Evolutionary conservation across 2,329 filamentous ascomycete genomes (phyloP), one percentile per base, ranked within the genome.

Genomic region (Aureobasidium sp.): DNA sequence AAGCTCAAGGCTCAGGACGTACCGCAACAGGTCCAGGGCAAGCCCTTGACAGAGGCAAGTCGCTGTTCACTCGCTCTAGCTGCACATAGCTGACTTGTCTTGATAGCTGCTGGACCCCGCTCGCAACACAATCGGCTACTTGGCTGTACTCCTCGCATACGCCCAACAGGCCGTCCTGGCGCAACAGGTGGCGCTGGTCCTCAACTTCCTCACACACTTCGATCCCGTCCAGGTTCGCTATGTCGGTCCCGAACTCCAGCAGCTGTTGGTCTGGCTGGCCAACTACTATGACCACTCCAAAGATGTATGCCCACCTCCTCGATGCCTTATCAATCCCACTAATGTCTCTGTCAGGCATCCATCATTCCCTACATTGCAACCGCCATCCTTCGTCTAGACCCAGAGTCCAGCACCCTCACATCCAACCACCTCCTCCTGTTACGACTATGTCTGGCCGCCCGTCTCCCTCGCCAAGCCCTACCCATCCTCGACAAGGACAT

Each of bases 321-420:
- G 17, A 5, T 29, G 6, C 22, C 24, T 44, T 12, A n/a, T 17
- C n/a, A 6, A 17, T 29, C 27, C 19, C 17, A 42, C 47, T 60
- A 17, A 61, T 27, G 22, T 65, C 68, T 15, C n/a, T 29, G 64
- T 22, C 72, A 19, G 73, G 72, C 37, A n/a, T 52, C 53, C n/a
- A 47, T 58, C 39, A 63, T 79, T 56, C 68, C 70, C 14, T 71
- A 74, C 5, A 72, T 80, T 35, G 72, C 74, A 60, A 71, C 74
- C 68, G 86, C 85, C 3, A 79, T 92, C 65, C 74, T 85, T 14
- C 82, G 82, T 60, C 76, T 92, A 62, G 88, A 92, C 66, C 85
- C 87, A 1, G 80, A 81, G 14, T 84, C 82, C 31, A 82, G 82
- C 54, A 82, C 87, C 57, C 84, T 91, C 67, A 91, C 87, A 5